Conservation (phyloP, 495 filamentous ascomycete species). For the Alectoria sarmentosa region DNA sequence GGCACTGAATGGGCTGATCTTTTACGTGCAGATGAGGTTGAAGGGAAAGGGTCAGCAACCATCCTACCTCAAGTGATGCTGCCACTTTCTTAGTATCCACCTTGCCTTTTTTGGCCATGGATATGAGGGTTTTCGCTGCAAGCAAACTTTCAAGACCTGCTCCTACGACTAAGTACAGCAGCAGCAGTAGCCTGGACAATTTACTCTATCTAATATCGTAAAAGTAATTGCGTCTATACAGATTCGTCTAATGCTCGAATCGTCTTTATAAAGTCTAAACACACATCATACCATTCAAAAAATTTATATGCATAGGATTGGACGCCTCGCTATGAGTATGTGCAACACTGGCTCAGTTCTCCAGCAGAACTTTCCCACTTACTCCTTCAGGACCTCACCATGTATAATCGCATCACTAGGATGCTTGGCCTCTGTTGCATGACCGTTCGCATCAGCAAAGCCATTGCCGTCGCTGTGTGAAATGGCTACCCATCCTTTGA, state of each 20-base stretch:
- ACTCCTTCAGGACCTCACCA: constrained; percentile 14
- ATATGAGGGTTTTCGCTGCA: background rate
- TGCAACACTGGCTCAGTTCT: background rate
- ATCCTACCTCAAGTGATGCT: background rate
- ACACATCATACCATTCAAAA: background rate
- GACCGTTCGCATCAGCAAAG: constrained; percentile 1
- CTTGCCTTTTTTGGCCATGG: too few relatives aligned
- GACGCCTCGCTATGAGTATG: background rate
- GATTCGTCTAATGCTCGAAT: background rate
- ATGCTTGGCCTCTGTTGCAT: background rate
- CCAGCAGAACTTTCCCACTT: background rate
- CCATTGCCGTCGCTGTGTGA: constrained; percentile 1
- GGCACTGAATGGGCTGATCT: background rate
- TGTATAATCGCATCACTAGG: constrained; percentile 11
- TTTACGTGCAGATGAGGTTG: background rate
- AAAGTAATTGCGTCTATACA: background rate
- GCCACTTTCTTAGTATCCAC: too few relatives aligned
- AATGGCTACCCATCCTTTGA: constrained; percentile 25
- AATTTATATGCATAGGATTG: background rate
- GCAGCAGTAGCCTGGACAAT: background rate
- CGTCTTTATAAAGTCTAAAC: background rate
- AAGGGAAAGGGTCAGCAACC: background rate
- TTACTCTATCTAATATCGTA: background rate
- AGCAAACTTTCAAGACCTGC: background rate
- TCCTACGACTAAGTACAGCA: background rate